phyloP scores from a whole-genome alignment of 1,284 basidiomycete genomes.

The Cryptococcus hybrid region DNA sequence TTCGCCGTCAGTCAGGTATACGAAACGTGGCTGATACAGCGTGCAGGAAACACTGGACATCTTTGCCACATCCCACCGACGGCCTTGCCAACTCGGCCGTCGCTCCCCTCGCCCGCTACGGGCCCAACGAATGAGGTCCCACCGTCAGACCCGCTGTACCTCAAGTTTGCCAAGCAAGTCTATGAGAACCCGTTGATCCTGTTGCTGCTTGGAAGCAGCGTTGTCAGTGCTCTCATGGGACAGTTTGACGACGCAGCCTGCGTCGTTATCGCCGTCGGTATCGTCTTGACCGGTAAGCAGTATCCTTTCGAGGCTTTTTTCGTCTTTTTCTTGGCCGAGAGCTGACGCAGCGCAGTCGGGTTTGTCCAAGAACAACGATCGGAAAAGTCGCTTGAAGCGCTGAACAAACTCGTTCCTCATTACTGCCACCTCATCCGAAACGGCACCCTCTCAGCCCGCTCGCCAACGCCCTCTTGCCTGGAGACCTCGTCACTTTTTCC shows the following conservation, averaged over 20 bases:
- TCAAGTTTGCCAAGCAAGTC: conserved; percentile 85
- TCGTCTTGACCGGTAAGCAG: conserved; percentile 79
- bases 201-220: conserved; percentile 80
- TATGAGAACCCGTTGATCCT: conserved; percentile 92
- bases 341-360: conserved; percentile 64
- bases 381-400: conserved; percentile 88
- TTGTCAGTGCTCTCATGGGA: conserved; percentile 84
- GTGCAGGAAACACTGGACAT: conserved; percentile 42
- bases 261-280: conserved; percentile 88
- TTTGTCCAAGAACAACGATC: conserved; percentile 95
- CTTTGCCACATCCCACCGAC: conserved; percentile 61
- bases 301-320: background rate
- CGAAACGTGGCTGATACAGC: conserved; percentile 52
- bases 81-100: conserved; percentile 69
- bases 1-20: background rate
- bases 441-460: conserved; percentile 71
- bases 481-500: conserved; percentile 86
- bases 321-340: background rate
- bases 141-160: conserved; percentile 69
- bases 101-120: conserved; percentile 63
- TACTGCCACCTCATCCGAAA: conserved; percentile 91
- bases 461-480: conserved; percentile 92
- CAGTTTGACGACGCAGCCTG: conserved; percentile 92
- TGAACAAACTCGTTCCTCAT: conserved; percentile 80
- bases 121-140: conserved; percentile 94